Base-by-base conservation (phyloP, 495 filamentous ascomycete species). In the Aspergillus sclerotiicarbonarius region DNA sequence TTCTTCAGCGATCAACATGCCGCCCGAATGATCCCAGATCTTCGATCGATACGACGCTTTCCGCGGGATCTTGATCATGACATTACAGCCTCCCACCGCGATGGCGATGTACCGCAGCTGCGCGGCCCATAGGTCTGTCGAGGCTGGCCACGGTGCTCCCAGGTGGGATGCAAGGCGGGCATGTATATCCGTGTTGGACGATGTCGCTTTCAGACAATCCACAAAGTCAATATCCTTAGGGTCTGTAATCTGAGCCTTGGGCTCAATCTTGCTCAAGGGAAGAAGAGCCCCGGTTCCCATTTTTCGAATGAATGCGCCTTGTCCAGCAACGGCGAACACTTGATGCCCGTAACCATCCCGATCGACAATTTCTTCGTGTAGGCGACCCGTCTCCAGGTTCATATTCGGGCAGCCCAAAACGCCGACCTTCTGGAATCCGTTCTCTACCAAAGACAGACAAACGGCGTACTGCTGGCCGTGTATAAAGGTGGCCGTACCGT, bases 11-110 rank as follows among this genome's bases (percentile, higher is more conserved):
- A 89, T 72, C 25, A 90, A 67, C 80, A 88, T 85, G 0, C 84
- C 86, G 8, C 86, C 87, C 0, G 83, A 82, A 68, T 90, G 87
- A 60, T 90, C 87, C 87, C 87, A 90, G 15, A 87, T 75, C 68
- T 86, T 86, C n/a, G 80, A 85, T 25, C 72, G 72, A 56, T 84
- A 74, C 0, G 71, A 67, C 4, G 69, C 63, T 5, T 74, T 72
- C 57, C 76, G 74, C 52, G 87, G 85, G 10, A 89, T 73, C 75
- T 88, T 87, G 13, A 90, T 63, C 7, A 83, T 79, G 46, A 81
- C 72, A 67, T 87, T 86, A 13, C 79, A 82, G 7, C 82, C 76
- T 3, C 82, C 83, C 12, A 87, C 69, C 0, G 84, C 82, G 32
- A 89, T 74, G 8, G 79, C 76, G 4, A 82, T 79, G 73, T 88